Evolutionary conservation across 2,329 filamentous ascomycete species (phyloP).

Genomic region (Aspergillus sp.): DNA sequence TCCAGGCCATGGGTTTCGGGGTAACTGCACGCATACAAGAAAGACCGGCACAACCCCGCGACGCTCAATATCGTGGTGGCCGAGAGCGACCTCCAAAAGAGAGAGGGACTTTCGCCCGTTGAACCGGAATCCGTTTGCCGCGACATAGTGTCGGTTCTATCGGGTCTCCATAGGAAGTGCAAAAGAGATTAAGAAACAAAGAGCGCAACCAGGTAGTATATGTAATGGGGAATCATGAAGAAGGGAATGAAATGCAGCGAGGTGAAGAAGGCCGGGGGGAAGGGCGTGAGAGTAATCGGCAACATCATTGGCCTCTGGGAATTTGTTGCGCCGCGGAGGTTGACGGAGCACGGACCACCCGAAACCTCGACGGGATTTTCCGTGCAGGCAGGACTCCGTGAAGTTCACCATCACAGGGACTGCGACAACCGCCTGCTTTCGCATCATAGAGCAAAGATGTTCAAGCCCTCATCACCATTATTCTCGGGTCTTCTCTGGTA

Average conservation of each 20-base stretch:
- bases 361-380: constrained; percentile 23
- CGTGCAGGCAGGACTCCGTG: constrained; percentile 8
- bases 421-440: not conserved
- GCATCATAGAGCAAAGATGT: constrained; percentile 59
- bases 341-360: constrained; percentile 22
- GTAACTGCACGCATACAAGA: constrained; percentile 72
- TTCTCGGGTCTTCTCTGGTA: constrained; percentile 83
- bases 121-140: constrained; percentile 41
- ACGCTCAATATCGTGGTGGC: constrained; percentile 72
- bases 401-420: constrained; percentile 8
- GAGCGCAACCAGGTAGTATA: constrained; percentile 8
- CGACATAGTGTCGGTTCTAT: constrained; percentile 22
- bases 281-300: constrained; percentile 16
- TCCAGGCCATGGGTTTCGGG: constrained; percentile 77
- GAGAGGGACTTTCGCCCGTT: constrained; percentile 45
- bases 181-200: constrained; percentile 16
- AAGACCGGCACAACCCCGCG: constrained; percentile 68
- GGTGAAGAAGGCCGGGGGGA: constrained; percentile 1
- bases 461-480: constrained; percentile 75
- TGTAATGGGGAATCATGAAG: not conserved
- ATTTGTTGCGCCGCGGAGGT: constrained; percentile 23
- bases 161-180: constrained; percentile 24
- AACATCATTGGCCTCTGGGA: constrained; percentile 19
- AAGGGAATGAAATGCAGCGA: not conserved
- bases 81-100: constrained; percentile 70